phyloP scores from a whole-genome alignment of 768 basidiomycete species.

The Hemileccinum rubropunctum region DNA sequence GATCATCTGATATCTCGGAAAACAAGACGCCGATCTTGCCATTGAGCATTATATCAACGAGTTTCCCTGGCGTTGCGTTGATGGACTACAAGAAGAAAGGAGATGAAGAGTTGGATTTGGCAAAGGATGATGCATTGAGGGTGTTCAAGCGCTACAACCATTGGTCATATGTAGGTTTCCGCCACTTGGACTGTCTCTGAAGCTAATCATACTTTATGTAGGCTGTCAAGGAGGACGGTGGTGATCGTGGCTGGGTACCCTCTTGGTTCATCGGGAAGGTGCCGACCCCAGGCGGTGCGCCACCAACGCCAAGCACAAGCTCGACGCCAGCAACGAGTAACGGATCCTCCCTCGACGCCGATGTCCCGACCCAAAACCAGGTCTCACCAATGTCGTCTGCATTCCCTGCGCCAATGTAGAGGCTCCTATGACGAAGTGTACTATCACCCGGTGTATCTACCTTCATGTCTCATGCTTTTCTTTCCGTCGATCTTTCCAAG shows the following conservation, averaged over 20 bases:
- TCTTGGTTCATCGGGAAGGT: conserved; percentile 97
- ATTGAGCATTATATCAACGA: conserved; percentile 90
- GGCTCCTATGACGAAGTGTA: conserved; percentile 18
- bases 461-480: conserved; percentile 14
- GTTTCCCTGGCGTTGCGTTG: conserved; percentile 92
- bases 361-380: conserved; percentile 45
- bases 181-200: neutral
- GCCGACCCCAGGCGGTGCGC: conserved; percentile 41
- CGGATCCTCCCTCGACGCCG: conserved; percentile 33
- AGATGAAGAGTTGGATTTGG: conserved; percentile 86
- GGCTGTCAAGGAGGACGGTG: conserved; percentile 92
- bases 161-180: conserved; percentile 80
- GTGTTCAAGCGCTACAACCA: conserved; percentile 99
- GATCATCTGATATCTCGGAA: conserved; percentile 38
- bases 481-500: conserved; percentile 13
- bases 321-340: conserved; percentile 33
- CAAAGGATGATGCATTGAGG: conserved; percentile 83
- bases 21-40: conserved; percentile 82
- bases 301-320: conserved; percentile 49
- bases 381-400: conserved; percentile 83
- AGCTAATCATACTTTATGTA: conserved; percentile 29
- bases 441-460: conserved; percentile 21
- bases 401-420: conserved; percentile 49
- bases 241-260: conserved; percentile 96
- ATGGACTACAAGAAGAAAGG: conserved; percentile 97